These are phyloP conservation scores for Daldinia caldariorum DNA, from an alignment of 495 filamentous ascomycete genomes.

Conservation along the genomic window DNA sequence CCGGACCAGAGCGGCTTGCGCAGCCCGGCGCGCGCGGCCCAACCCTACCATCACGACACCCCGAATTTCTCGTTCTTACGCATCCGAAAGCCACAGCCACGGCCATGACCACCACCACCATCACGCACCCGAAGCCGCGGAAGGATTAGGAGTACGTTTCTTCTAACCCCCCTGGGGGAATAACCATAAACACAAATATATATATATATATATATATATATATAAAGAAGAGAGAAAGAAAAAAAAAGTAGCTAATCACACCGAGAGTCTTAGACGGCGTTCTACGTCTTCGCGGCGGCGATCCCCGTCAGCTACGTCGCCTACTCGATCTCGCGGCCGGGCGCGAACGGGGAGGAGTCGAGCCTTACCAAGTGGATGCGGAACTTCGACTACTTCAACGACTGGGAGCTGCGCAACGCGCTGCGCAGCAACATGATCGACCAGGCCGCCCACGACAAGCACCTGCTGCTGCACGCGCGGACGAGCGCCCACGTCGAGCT, in stretches of 20 bases:
- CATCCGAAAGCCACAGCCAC: constrained; percentile 50
- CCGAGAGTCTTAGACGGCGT: constrained; percentile 43
- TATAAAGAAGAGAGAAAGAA: too few species aligned
- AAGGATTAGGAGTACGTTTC: constrained; percentile 57
- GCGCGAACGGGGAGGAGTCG: constrained; percentile 55
- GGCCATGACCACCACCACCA: constrained; percentile 39
- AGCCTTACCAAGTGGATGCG: constrained; percentile 48
- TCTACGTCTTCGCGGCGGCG: constrained; percentile 53
- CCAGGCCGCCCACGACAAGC: constrained; percentile 62
- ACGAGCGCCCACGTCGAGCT: constrained; percentile 54
- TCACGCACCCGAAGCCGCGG: constrained; percentile 50
- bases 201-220: too few species aligned
- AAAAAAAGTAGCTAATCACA: background rate
- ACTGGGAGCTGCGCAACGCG: constrained; percentile 55
- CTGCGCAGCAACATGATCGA: constrained; percentile 53
- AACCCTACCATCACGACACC: constrained; percentile 28
- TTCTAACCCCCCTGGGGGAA: background rate
- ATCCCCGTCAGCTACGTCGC: constrained; percentile 48
- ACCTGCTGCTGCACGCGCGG: constrained; percentile 50
- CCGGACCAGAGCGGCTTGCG: constrained; percentile 53
- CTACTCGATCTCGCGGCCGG: constrained; percentile 56
- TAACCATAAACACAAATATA: too few species aligned
- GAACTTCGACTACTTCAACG: constrained; percentile 50
- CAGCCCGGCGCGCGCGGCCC: constrained; percentile 51
- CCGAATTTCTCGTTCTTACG: constrained; percentile 55